These are phyloP conservation scores for Suillus spraguei DNA, from an alignment of 768 basidiomycete genomes.

Conservation along the genomic window DNA sequence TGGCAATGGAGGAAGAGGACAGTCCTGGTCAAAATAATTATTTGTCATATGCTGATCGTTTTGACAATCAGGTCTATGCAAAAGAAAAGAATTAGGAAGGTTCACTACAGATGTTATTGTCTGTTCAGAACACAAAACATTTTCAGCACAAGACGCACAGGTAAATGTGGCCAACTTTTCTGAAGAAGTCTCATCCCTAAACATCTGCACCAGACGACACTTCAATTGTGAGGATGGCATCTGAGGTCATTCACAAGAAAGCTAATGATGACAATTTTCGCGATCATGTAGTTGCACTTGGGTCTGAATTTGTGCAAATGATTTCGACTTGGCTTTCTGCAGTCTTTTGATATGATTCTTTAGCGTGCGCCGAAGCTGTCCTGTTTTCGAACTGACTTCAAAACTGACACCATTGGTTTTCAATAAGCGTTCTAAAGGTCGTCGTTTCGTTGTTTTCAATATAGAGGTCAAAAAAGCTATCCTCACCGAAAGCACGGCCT, in stretches of 20 bases:
- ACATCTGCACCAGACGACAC: background rate
- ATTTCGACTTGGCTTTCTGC: too few relatives aligned
- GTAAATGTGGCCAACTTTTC: background rate
- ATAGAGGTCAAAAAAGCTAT: too few relatives aligned
- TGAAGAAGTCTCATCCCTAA: background rate
- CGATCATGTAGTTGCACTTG: too few relatives aligned
- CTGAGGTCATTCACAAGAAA: background rate
- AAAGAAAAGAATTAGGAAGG: too few relatives aligned
- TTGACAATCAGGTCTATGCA: too few relatives aligned
- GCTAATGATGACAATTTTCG: background rate
- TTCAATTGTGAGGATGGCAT: background rate
- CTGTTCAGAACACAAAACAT: too few relatives aligned
- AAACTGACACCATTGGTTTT: background rate
- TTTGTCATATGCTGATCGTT: background rate
- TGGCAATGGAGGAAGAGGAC: background rate
- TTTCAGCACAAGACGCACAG: background rate
- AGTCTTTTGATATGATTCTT: background rate
- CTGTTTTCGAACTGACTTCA: slow-evolving; percentile 23
- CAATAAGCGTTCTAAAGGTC: background rate
- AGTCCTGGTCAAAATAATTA: background rate
- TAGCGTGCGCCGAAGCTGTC: background rate
- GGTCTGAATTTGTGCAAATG: too few relatives aligned
- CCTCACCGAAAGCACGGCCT: too few relatives aligned
- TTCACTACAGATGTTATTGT: too few relatives aligned
- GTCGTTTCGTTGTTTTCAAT: background rate